Evolutionary conservation across 768 basidiomycete genomes (phyloP), one percentile per base, ranked within the genome.

Genomic region (Multifurca ochricompacta): DNA sequence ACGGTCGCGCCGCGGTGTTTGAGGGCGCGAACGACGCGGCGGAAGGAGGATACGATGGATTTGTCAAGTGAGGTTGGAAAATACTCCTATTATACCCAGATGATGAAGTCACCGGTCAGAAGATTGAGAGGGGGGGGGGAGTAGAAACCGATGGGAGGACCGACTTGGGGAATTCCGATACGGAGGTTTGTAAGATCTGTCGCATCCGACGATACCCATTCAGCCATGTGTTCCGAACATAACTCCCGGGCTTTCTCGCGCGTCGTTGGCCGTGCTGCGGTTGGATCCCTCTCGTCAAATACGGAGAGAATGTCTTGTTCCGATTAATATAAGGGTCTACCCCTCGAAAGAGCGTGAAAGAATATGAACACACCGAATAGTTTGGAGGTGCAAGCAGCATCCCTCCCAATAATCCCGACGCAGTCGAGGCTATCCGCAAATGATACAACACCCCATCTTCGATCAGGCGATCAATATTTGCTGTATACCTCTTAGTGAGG

Each of bases 401-500:
- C 72, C 39, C 67, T 71, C 0, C 80, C 83, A 43, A 99, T 67
- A 4, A 98, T 71, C 0, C 95, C 95, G 0, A 99, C 92, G 60
- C 91, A 94, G 63, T 99, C 96, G 11, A 99, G 71, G 58, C 91
- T 94, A 63, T 96, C 93, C 1, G 95, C 95, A 61, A 90, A 99
- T 0, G 92, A 84, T 3, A 99, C 79, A 0, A 97, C 81, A 6
- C 96, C 96, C 81, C 85, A 86, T 64, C 94, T 91, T 39, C 39
- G 2, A 25, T 23, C 28, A 39, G 28, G 27, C n/a, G 61, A 41
- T 53, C 51, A 47, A 50, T 4, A 37, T 16, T 9, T 14, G 46
- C 23, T 23, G 27, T 27, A n/a, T 48, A 23, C 51, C 39, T 32
- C 51, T 37, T 36, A 7, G 13, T 18, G 11, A 39, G 30, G 31